Percentiles rank a stretch among this genome's conserved stretches.
Conservation (phyloP, 1,284 basidiomycete species). For the Malassezia dermatis region DNA sequence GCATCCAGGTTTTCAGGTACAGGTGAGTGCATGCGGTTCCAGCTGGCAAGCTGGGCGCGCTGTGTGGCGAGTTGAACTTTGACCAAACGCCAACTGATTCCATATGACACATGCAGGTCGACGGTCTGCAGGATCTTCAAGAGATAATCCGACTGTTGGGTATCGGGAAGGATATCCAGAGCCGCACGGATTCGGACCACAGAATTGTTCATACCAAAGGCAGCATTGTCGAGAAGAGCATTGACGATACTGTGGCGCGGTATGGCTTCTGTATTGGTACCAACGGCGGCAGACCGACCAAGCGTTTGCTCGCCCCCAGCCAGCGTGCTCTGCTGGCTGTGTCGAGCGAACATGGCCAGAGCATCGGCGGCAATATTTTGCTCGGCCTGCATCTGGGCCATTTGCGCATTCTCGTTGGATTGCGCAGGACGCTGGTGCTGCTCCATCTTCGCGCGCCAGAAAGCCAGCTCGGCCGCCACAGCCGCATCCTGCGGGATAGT, state of each 20-base stretch:
- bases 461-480: constrained; percentile 16
- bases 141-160: constrained; percentile 33
- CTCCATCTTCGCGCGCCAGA: constrained; percentile 18
- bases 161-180: constrained; percentile 30
- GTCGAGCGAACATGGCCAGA: constrained; percentile 18
- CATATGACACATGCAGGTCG: constrained; percentile 26
- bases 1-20: constrained; percentile 29
- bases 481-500: constrained; percentile 11
- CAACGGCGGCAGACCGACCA: background rate
- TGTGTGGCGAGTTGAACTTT: constrained; percentile 32
- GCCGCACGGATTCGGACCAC: constrained; percentile 23
- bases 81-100: constrained; percentile 36
- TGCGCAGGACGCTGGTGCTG: constrained; percentile 16
- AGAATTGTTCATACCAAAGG: constrained; percentile 19
- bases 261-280: constrained; percentile 1
- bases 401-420: constrained; percentile 4
- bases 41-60: constrained; percentile 31
- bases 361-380: constrained; percentile 21
- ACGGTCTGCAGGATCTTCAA: constrained; percentile 31
- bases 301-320: constrained; percentile 5
- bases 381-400: constrained; percentile 19
- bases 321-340: constrained; percentile 11
- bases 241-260: constrained; percentile 11
- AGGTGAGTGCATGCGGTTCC: constrained; percentile 29
- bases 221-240: constrained; percentile 10